Base-by-base conservation (phyloP, 352 stramenopile species). In the Phytophthora crassamura region DNA sequence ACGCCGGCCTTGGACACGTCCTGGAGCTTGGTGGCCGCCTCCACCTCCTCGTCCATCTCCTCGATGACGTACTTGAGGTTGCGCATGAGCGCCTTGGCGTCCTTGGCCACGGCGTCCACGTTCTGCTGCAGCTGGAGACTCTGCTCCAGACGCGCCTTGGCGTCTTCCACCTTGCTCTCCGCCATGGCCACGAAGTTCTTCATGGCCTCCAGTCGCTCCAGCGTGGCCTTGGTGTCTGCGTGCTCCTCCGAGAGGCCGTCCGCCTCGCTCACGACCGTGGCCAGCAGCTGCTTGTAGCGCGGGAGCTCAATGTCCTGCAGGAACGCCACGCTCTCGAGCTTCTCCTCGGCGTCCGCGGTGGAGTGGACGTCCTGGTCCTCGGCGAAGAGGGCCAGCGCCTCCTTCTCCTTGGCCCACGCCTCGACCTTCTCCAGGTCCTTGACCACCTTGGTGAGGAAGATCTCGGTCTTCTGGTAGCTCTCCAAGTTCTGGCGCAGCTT, bases 1-100 rank as follows among this genome's bases (percentile, higher is more conserved):
- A 94, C 84, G 18, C 74, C 84, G 39, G 75, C 80, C 58, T 89
- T 88, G 10, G 82, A 89, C 49, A 89, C 68, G 41, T 93, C 77
- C 36, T 95, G 67, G 0, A 93, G 64, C 63, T 90, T 90, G 4
- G 81, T 90, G 16, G 81, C 81, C 4, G 82, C 81, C 59, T 92
- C 85, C 16, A 96, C 82, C 66, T 95, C 85, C 60, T 96, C 87
- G 42, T 96, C 89, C 80, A 97, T 89, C 56, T 93, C 82, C 64
- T 94, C 87, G 12, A 96, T 91, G 7, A 84, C 80, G 65, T 97
- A 95, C 79, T 94, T 95, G 38, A 97, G 80, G 55, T 91, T 93
- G 40, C 86, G 85, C 77, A 94, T 93, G 35, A 92, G 67, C 8
- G 88, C 72, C 65, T 93, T 94, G 73, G 81, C 90, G 59, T 95